Evolutionary conservation across 1,139 yeast genomes (phyloP), one percentile per base, ranked within the genome.

Genomic region (Meyerozyma athensensis): DNA sequence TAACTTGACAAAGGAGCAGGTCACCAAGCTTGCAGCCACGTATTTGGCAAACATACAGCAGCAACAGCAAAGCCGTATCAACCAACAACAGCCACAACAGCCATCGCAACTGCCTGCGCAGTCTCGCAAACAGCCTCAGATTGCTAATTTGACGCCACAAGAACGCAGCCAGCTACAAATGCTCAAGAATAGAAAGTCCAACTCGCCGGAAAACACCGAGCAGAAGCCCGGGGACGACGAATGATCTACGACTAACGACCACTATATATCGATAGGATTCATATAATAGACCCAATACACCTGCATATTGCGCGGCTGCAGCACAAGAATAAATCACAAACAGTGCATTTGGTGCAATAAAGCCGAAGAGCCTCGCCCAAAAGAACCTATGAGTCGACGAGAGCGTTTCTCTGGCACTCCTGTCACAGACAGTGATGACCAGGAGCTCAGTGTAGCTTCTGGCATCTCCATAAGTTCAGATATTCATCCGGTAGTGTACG

Each of bases 1-100:
- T 1, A 73, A 72, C 20, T 63, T 81, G 52, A 68, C 82, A 3
- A 79, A 81, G 43, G 86, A 80, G 40, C 87, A 83, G 48, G 89
- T 82, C 2, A 79, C 86, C 0, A 77, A 79, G 47, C 63, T 81
- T 43, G 90, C 90, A 0, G 86, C 85, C 6, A 77, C 81, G 22
- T 82, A 81, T 50, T 62, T 83, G 42, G 84, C 85, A 3, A 75
- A 69, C 43, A 58, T 75, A 20, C 81, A 75, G 47, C 74, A 70
- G 39, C 79, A 75, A 41, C 77, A 71, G 40, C 72, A 65, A 37
- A 57, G 57, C 35, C 49, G 60, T 36, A 50, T 50, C 16, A 68
- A 50, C 48, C 66, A 65, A 42, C 63, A 58, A 22, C 56, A 44
- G 39, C 53, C 45, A 34, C 53, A 35, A 36, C 53, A 43, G 39